These are phyloP conservation scores for Geranium incanum DNA, from an alignment of 441 rosid species.

Conservation along the genomic window DNA sequence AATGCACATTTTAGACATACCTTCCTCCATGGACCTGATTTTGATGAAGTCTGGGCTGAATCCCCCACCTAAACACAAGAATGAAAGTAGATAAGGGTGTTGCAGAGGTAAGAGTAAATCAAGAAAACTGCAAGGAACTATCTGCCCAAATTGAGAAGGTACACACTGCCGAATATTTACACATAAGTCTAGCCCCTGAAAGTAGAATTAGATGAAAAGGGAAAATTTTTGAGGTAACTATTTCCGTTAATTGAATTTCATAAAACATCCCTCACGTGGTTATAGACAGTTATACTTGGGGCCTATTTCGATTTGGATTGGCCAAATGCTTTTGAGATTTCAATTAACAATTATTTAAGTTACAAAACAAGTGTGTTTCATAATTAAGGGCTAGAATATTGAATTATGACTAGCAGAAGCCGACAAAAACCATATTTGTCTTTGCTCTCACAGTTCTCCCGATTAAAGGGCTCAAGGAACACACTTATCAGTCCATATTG, in stretches of 20 bases:
- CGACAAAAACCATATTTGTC: not conserved
- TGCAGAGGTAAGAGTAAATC: no score
- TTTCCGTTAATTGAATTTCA: not conserved
- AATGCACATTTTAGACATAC: constrained; percentile 12
- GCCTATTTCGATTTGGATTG: not conserved
- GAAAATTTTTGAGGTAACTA: not conserved
- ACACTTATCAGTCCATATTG: no score
- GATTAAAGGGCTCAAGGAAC: not conserved
- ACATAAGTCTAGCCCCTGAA: not conserved
- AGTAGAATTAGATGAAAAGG: not conserved
- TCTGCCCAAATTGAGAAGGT: not conserved
- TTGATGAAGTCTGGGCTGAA: constrained; percentile 25
- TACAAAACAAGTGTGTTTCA: not conserved
- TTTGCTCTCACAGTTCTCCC: not conserved
- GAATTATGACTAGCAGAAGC: not conserved
- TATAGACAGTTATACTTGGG: not conserved
- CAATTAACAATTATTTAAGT: not conserved
- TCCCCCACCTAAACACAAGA: not conserved
- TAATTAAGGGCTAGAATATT: not conserved
- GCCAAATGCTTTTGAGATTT: not conserved
- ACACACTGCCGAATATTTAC: not conserved
- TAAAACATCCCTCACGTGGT: no score
- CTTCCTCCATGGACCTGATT: constrained; percentile 42
- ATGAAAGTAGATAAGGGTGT: not conserved
- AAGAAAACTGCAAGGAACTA: not conserved